Evolutionary conservation across 768 basidiomycete species (phyloP).

Genomic region (Cystobasidium tubakii): DNA sequence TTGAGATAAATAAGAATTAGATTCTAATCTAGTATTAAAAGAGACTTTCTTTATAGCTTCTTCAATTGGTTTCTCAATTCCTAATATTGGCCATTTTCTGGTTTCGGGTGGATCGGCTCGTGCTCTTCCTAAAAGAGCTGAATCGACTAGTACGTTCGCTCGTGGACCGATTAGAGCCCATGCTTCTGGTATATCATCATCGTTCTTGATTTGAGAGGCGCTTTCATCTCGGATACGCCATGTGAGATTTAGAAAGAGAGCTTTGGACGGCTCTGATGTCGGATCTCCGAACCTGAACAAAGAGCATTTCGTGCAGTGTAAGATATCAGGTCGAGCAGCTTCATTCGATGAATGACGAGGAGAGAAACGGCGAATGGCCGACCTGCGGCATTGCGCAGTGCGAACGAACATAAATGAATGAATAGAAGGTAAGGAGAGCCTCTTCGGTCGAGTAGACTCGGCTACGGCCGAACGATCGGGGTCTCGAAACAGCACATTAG

Average conservation of each 20-base stretch:
- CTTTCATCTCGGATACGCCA: conserved; percentile 9
- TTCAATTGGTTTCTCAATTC: conserved; percentile 31
- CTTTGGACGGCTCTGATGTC: conserved; percentile 25
- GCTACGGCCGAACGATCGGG: too few species aligned
- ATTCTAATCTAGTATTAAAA: conserved; percentile 42
- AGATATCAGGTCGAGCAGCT: not conserved
- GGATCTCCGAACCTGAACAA: conserved; percentile 25
- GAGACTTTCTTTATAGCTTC: conserved; percentile 41
- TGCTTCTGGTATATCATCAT: not conserved
- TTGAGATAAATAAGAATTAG: conserved; percentile 43
- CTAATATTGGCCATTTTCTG: conserved; percentile 15
- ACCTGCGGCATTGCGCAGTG: not conserved
- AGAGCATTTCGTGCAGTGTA: not conserved
- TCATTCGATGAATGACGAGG: not conserved
- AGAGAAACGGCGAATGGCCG: not conserved
- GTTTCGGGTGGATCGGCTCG: conserved; percentile 16
- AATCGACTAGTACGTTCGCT: conserved; percentile 9
- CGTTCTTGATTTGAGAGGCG: not conserved
- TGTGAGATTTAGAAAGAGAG: conserved; percentile 6
- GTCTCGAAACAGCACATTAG: too few species aligned
- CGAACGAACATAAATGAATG: too few species aligned
- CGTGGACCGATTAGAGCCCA: conserved; percentile 18
- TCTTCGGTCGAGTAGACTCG: too few species aligned
- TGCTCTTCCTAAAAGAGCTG: conserved; percentile 16
- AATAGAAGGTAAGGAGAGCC: too few species aligned